Base-by-base conservation (phyloP, 805 yeast species). In the Lachancea dasiensis region DNA sequence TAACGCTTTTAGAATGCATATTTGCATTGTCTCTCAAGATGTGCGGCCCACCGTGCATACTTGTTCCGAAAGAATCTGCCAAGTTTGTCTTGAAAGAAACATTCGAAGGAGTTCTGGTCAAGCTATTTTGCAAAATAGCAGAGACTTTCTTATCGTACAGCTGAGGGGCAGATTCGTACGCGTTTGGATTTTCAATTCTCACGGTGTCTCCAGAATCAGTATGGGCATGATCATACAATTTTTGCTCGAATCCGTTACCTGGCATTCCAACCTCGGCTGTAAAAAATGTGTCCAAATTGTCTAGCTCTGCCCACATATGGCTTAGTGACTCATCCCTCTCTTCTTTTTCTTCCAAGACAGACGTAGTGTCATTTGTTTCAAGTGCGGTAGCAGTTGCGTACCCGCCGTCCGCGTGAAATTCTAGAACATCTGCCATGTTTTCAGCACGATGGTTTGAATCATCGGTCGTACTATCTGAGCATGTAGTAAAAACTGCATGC, bases 401-500 rank as follows among this genome's bases (percentile, higher is more conserved):
- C 15, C 56, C 63, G n/a, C 50, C 49, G 28, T 58, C 63, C 2
- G 54, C 52, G 32, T 58, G 63, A 33, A 58, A 58, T 34, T 58
- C 61, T 4, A 58, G 57, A 18, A 55, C 44, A 10, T 58, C 63
- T 2, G 51, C 56, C 28, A 51, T 28, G 16, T 39, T 41, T 29
- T 45, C 46, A 16, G 50, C 54, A 22, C 47, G 45, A 4, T 45
- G 33, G 7, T 39, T 36, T 6, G 43, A 46, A 13, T 49, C 50
- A 3, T 45, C 56, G 2, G 44, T 26, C 18, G 47, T 41, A 22
- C 46, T 51, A 14, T 50, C 54, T 57, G 74, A 72, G 54, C 97
- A 90, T 0, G 95, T 85, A 21, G 87, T 78, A 55, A 85, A 92
- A 3, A 92, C 97, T 0, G 97, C 89, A 59, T 92, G 97, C 1